Base-by-base conservation (phyloP, 2,329 filamentous ascomycete genomes). In the Akanthomyces dipterigenus region DNA sequence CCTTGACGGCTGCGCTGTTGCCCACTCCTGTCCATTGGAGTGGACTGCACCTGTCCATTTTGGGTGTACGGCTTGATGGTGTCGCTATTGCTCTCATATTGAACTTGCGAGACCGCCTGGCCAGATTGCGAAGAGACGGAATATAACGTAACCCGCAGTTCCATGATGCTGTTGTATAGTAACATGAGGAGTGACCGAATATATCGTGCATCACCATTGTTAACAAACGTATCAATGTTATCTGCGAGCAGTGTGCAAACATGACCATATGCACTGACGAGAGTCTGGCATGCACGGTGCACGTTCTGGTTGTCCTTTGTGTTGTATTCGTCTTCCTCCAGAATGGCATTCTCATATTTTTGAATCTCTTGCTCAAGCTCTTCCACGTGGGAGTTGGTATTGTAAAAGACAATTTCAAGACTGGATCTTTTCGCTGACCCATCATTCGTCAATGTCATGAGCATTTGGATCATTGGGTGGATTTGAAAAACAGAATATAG, bases 401-500 rank as follows among this genome's bases (percentile, higher is more conserved):
- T 87, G 72, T 87, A 88, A 63, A 88, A 85, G 31, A 88, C 84
- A 61, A 86, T 82, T 67, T 88, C 85, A 12, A 88, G 79, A 64
- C 84, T 87, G 4, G 85, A 87, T 55, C 84, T 77, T 68, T 85
- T 86, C 24, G 80, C 76, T 11, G 82, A 83, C 36, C 81, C 82
- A 63, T 88, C 84, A 65, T 80, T 83, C 53, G 84, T 82, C 54
- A 88, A 75, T 48, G 82, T 79, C 71, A 87, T 84, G 58, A 88
- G 76, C 72, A 83, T 84, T 70, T 88, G 85, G 63, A 88, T 86
- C 73, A 85, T 84, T 5, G 85, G 85, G 64, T 88, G 86, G 28
- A 88, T 85, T 69, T 88, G 85, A 64, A 88, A 88, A 34, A 88
- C 80, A 3, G 86, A 84, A 69, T 87, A 88, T 2, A 88, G 77